Base-by-base conservation (phyloP, 2,329 filamentous ascomycete genomes). In the Gaeumannomyces sp. region DNA sequence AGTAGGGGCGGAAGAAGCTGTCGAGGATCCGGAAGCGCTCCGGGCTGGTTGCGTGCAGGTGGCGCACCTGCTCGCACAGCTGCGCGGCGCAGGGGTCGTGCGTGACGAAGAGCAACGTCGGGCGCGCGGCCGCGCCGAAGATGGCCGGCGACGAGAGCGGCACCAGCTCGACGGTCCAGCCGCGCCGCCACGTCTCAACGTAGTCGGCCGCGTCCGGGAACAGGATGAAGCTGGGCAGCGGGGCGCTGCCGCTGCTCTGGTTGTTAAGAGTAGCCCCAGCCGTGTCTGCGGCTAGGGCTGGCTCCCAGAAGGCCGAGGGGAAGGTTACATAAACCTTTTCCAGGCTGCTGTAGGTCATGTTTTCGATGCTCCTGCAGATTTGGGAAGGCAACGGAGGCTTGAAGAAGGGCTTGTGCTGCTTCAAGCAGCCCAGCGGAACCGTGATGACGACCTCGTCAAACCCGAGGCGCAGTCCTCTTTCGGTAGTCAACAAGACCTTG, bases 21-120 rank as follows among this genome's bases (percentile, higher is more conserved):
- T 78, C 71, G 2, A 75, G 60, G 11, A 76, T 73, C 10, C 74
- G 67, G 27, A 65, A 64, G 4, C 66, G 65, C 19, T 66, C 64
- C 22, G 67, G 59, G 4, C 64, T 62, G 35, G 67, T 59, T 0
- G 63, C 59, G 1, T 64, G 61, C 27, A 53, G 28, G 27, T 59
- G 56, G 22, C 61, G 53, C 14, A 67, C 65, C 16, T 61, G 31
- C 16, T 61, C 63, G 16, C 73, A 75, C 61, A 80, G 72, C 66
- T 78, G 71, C 7, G 67, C 68, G 29, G 73, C 73, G 66, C 73
- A 76, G 33, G 71, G 74, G 29, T 81, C 81, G 70, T 79, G 79
- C 66, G 76, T 80, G 75, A 84, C 89, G 79, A 89, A 89, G 61
- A 90, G 81, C 6, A 89, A 78, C 2, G 85, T 89, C 58, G 87